Evolutionary conservation across 768 basidiomycete genomes (phyloP).

Genomic region (Russula sp.): DNA sequence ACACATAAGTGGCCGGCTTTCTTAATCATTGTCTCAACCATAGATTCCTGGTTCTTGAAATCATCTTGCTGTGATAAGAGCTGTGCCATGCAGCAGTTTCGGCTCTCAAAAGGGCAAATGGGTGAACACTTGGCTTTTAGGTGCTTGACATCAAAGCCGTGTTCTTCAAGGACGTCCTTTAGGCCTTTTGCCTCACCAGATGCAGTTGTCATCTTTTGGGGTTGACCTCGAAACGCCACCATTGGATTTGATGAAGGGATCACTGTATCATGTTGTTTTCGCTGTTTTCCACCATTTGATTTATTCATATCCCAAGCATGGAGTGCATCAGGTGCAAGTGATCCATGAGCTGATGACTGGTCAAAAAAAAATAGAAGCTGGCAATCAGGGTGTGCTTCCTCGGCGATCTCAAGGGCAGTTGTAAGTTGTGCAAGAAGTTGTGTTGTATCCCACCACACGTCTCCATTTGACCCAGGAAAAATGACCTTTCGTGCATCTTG

Average conservation of each 20-base stretch:
- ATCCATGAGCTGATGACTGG: neutral
- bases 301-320: neutral
- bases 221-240: neutral
- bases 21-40: no score
- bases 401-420: neutral
- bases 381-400: neutral
- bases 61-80: no score
- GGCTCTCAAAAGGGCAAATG: neutral
- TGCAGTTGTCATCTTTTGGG: neutral
- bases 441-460: neutral
- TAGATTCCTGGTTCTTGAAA: no score
- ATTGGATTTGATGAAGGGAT: neutral
- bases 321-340: neutral
- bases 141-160: neutral
- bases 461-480: no score
- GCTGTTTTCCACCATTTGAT: neutral
- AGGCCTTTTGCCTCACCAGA: neutral
- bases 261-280: neutral
- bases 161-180: neutral
- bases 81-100: conserved; percentile 1
- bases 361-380: neutral
- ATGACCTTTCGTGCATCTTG: no score
- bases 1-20: no score
- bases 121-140: neutral
- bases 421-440: neutral